These are phyloP conservation scores for Exophiala calicioides DNA, from an alignment of 2,329 filamentous ascomycete genomes.

Conservation along the genomic window DNA sequence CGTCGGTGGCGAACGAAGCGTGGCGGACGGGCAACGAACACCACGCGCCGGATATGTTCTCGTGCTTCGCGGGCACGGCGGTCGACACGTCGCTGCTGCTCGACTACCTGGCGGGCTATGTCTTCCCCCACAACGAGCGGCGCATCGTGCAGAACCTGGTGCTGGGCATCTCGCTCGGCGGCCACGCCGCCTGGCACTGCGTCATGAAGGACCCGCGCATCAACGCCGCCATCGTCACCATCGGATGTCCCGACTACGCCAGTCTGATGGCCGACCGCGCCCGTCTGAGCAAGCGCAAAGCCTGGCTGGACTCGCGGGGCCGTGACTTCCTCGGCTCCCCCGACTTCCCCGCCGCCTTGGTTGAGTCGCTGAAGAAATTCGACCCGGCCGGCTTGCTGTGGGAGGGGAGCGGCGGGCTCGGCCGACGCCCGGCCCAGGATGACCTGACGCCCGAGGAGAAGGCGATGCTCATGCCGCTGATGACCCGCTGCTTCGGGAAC, in stretches of 20 bases:
- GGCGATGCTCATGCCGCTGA: constrained; percentile 43
- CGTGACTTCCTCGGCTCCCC: constrained; percentile 70
- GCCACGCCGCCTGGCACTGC: constrained; percentile 83
- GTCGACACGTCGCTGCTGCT: constrained; percentile 75
- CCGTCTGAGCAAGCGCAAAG: constrained; percentile 67
- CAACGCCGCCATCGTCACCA: constrained; percentile 73
- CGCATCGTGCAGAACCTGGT: constrained; percentile 66
- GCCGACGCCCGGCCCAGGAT: constrained; percentile 33
- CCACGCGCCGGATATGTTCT: constrained; percentile 93
- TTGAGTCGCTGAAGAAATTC: constrained; percentile 61
- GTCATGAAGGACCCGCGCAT: constrained; percentile 77
- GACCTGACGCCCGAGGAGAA: constrained; percentile 47
- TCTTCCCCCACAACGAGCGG: constrained; percentile 58
- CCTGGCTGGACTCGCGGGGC: constrained; percentile 56
- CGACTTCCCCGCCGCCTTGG: constrained; percentile 72
- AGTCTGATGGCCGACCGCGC: constrained; percentile 80
- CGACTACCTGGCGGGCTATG: constrained; percentile 73
- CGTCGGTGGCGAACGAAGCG: constrained; percentile 68
- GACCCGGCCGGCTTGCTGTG: constrained; percentile 76
- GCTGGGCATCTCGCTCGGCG: constrained; percentile 81
- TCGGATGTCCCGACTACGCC: constrained; percentile 88
- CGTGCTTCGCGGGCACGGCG: constrained; percentile 62
- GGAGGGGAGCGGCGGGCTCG: constrained; percentile 21
- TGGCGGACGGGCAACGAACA: constrained; percentile 77
- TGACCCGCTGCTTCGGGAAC: constrained; percentile 47